phyloP scores from a whole-genome alignment of 2,329 filamentous ascomycete species.

The Lachnellula arida region DNA sequence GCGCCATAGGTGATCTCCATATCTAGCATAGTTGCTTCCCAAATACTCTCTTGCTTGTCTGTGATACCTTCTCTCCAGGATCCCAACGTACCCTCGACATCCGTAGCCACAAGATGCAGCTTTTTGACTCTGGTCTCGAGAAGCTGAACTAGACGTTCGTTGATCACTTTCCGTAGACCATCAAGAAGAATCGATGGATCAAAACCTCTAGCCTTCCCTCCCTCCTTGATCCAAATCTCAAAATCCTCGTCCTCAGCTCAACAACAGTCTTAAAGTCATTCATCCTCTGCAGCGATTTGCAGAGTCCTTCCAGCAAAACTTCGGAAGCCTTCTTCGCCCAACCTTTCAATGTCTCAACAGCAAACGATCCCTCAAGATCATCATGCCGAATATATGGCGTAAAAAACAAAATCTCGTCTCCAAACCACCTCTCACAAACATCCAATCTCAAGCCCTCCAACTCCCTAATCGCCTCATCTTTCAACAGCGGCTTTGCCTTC shows the following conservation, averaged over 20 bases:
- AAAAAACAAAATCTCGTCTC: slow-evolving; percentile 77
- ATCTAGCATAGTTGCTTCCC: slow-evolving; percentile 61
- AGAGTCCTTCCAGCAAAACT: slow-evolving; percentile 57
- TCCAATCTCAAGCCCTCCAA: slow-evolving; percentile 73
- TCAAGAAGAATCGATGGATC: slow-evolving; percentile 65
- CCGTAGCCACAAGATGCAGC: slow-evolving; percentile 60
- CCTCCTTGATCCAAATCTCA: slow-evolving; percentile 70
- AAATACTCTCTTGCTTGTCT: slow-evolving; percentile 53
- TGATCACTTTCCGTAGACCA: slow-evolving; percentile 63
- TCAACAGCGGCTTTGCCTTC: slow-evolving; percentile 66
- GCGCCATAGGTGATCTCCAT: slow-evolving; percentile 64
- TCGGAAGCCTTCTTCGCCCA: slow-evolving; percentile 62
- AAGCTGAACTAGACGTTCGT: slow-evolving; percentile 59
- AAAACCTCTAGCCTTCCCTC: slow-evolving; percentile 59
- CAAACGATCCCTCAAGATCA: slow-evolving; percentile 59
- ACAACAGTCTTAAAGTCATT: slow-evolving; percentile 65
- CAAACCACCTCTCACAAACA: slow-evolving; percentile 72
- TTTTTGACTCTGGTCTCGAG: slow-evolving; percentile 59
- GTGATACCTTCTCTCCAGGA: slow-evolving; percentile 54
- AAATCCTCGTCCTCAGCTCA: slow-evolving; percentile 65
- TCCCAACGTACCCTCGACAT: slow-evolving; percentile 57
- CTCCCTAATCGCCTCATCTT: slow-evolving; percentile 60
- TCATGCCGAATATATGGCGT: slow-evolving; percentile 84
- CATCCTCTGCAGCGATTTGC: slow-evolving; percentile 53
- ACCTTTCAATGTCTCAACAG: slow-evolving; percentile 53